Conservation (phyloP, 305 asterid genomes). For the Striga hermonthica region DNA sequence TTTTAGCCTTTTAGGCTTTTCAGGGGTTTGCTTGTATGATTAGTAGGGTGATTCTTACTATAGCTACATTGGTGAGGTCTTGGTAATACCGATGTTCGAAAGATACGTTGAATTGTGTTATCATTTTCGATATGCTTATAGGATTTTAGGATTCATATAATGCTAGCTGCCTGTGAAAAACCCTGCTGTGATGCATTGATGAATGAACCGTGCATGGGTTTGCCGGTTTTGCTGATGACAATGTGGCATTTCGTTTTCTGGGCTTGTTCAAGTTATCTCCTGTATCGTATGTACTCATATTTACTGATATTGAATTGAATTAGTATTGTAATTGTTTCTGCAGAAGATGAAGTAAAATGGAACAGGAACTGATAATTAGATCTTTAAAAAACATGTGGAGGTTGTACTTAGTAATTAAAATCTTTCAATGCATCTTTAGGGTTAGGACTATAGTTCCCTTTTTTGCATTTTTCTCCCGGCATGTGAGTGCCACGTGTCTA, state of each 20-base stretch:
- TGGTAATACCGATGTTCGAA: background rate
- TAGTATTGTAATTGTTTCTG: background rate
- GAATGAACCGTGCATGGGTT: background rate
- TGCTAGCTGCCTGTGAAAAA: background rate
- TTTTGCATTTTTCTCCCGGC: background rate
- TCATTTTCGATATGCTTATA: background rate
- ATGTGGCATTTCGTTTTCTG: background rate
- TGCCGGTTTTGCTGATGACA: background rate
- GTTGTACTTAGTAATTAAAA: background rate
- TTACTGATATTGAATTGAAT: background rate
- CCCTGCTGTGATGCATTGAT: conserved; percentile 4
- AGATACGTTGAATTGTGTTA: background rate
- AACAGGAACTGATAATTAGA: background rate
- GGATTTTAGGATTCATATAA: conserved; percentile 11
- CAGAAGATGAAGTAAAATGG: background rate
- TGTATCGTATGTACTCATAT: background rate
- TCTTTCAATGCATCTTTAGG: no score
- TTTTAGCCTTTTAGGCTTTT: background rate
- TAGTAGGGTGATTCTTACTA: background rate
- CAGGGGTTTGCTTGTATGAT: background rate
- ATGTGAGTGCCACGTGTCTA: conserved; percentile 3
- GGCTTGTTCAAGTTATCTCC: background rate
- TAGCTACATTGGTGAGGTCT: background rate
- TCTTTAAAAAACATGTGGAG: background rate
- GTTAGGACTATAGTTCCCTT: background rate